Base-by-base conservation (phyloP, 2,329 filamentous ascomycete genomes). In the Orbilia quercus region DNA sequence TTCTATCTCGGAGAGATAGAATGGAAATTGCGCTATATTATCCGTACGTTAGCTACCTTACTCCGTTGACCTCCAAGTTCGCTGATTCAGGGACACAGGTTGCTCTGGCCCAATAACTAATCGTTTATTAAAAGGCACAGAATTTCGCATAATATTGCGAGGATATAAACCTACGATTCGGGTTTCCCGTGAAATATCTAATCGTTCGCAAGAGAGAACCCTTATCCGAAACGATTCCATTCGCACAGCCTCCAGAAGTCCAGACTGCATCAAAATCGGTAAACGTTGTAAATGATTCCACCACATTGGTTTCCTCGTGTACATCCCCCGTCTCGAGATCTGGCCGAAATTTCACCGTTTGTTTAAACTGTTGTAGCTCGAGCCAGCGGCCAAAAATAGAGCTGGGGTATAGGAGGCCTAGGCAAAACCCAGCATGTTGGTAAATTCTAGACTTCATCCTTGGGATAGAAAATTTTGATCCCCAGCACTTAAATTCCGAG, bases 241-340 rank as follows among this genome's bases (percentile, higher is more conserved):
- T 73, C 11, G 48, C 45, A 38, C 69, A 73, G 12, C 44, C 42
- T 14, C 47, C 60, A 36, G 22, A 38, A 11, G 20, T 62, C 69
- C 69, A 73, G 11, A n/a, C 22, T 2, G 28, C 16, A 6, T 59
- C 59, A 2, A 7, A 45, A 48, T 65, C 58, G 5, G 36, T 64
- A n/a, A 65, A 34, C 9, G 48, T 59, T 11, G 45, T 18, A 23
- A 23, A 54, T 6, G 42, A 47, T 16, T 45, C 48, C 14, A 25
- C 14, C 2, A 18, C 36, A 7, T 14, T 18, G 2, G 22, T 2
- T 5, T 54, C 11, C 34, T 53, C 38, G 5, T n/a, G 7, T 18
- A 53, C 31, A 0, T 65, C 45, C 1, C 23, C 38, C 0, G 53
- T 65, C 14, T 54, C 3, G 5, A 51, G 1, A 12, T 64, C 23